A percentile compares a stretch with the other conserved stretches of the same genome.
phyloP scores from a whole-genome alignment of 2,329 filamentous ascomycete species.

The Mycosphaerella arachidis region DNA sequence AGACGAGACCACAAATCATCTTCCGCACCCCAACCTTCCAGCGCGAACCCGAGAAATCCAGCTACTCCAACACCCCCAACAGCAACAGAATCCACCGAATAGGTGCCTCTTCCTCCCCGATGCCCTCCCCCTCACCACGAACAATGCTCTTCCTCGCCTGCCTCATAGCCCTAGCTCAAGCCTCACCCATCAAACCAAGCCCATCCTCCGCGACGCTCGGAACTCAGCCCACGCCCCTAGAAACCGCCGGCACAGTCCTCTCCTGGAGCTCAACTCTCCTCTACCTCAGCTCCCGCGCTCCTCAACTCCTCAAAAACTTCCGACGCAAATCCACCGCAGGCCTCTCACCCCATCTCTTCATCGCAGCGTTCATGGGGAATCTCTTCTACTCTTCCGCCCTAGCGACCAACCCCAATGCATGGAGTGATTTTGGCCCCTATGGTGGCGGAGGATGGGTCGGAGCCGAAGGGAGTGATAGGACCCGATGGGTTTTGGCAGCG shows the following conservation, averaged over 20 bases:
- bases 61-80: constrained; percentile 20
- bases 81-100: constrained; percentile 26
- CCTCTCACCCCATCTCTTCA: constrained; percentile 59
- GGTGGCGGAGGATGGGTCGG: constrained; percentile 56
- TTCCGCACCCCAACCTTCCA: constrained; percentile 32
- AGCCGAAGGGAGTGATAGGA: constrained; percentile 49
- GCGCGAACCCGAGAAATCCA: constrained; percentile 23
- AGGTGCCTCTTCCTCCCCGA: constrained; percentile 34
- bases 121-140: constrained; percentile 44
- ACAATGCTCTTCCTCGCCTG: constrained; percentile 46
- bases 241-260: constrained; percentile 48
- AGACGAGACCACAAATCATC: constrained; percentile 25
- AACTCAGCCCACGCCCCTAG: constrained; percentile 30
- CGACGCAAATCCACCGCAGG: constrained; percentile 59
- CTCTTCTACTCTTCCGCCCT: constrained; percentile 62
- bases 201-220: constrained; percentile 8
- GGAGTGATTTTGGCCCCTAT: constrained; percentile 53
- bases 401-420: constrained; percentile 60
- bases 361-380: constrained; percentile 64
- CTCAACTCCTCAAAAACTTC: constrained; percentile 64
- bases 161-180: constrained; percentile 41
- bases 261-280: constrained; percentile 55
- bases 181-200: constrained; percentile 28
- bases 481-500: constrained; percentile 55
- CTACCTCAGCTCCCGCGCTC: constrained; percentile 57